Evolutionary conservation across 495 filamentous ascomycete species (phyloP).

Genomic region (Amniculicola lignicola): DNA sequence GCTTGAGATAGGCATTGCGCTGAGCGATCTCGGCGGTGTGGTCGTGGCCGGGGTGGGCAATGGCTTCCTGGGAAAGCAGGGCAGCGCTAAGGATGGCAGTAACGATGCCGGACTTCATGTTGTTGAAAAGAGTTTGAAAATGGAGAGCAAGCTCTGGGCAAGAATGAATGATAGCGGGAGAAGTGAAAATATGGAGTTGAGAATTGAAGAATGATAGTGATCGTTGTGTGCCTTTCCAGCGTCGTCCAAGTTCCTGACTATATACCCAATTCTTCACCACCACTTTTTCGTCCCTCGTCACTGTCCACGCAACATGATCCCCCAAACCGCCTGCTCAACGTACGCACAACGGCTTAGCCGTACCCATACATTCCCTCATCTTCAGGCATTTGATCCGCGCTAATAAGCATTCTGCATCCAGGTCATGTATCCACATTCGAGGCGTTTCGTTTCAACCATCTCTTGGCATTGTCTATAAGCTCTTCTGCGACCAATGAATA

Average conservation of each 20-base stretch:
- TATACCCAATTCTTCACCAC: background rate
- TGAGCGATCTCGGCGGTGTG: constrained; percentile 1
- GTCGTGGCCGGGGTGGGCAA: constrained; percentile 14
- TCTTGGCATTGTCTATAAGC: background rate
- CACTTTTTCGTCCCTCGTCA: background rate
- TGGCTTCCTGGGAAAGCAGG: background rate
- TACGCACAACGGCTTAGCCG: background rate
- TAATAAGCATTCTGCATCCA: background rate
- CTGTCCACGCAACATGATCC: background rate
- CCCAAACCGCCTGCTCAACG: background rate
- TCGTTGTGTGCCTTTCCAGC: background rate
- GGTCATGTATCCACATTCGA: background rate
- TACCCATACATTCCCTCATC: background rate
- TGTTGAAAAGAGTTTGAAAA: background rate
- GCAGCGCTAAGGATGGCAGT: constrained; percentile 2
- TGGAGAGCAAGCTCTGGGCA: background rate
- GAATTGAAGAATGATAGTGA: background rate
- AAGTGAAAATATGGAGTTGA: background rate
- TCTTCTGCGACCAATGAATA: background rate
- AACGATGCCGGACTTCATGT: constrained; percentile 7
- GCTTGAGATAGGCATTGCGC: constrained; percentile 14
- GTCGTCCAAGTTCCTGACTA: background rate
- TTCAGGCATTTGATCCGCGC: background rate
- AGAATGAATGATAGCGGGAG: background rate
- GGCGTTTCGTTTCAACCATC: background rate